Evolutionary conservation across 768 basidiomycete species (phyloP).

Genomic region (Termitomyces sp.): DNA sequence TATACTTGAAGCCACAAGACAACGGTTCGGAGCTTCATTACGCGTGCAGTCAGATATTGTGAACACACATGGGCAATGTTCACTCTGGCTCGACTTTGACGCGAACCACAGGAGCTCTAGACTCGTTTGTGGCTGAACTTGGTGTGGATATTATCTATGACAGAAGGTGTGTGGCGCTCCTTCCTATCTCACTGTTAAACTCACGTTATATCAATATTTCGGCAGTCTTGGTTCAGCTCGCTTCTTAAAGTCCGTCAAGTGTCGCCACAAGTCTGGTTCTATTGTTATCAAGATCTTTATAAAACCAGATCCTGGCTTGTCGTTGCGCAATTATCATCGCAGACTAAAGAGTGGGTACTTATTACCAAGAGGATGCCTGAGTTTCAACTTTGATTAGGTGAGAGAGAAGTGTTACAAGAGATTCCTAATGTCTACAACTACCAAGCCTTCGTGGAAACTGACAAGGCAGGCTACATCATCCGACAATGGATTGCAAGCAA

Average conservation of each 20-base stretch:
- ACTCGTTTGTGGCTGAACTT: constrained; percentile 89
- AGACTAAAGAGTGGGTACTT: constrained; percentile 67
- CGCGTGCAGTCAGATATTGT: background rate
- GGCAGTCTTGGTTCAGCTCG: constrained; percentile 25
- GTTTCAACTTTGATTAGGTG: constrained; percentile 47
- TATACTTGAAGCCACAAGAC: background rate
- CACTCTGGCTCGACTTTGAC: constrained; percentile 70
- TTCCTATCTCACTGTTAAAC: background rate
- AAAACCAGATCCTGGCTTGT: constrained; percentile 86
- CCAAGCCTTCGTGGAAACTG: constrained; percentile 89
- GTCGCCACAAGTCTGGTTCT: constrained; percentile 77
- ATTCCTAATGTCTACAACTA: constrained; percentile 88
- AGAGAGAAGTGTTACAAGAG: constrained; percentile 80
- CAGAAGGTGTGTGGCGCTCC: constrained; percentile 60
- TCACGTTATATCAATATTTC: background rate
- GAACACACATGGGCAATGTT: constrained; percentile 65
- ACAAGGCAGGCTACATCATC: constrained; percentile 92
- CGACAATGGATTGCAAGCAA: constrained; percentile 94
- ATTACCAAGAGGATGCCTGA: constrained; percentile 3
- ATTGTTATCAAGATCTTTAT: constrained; percentile 94
- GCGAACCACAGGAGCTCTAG: constrained; percentile 75
- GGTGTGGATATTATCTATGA: constrained; percentile 88
- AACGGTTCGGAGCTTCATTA: background rate
- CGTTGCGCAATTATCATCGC: constrained; percentile 69
- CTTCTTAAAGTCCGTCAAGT: constrained; percentile 79